phyloP scores from a whole-genome alignment of 371 early-diverging fungal species.

The Rhizopus microsporus region DNA sequence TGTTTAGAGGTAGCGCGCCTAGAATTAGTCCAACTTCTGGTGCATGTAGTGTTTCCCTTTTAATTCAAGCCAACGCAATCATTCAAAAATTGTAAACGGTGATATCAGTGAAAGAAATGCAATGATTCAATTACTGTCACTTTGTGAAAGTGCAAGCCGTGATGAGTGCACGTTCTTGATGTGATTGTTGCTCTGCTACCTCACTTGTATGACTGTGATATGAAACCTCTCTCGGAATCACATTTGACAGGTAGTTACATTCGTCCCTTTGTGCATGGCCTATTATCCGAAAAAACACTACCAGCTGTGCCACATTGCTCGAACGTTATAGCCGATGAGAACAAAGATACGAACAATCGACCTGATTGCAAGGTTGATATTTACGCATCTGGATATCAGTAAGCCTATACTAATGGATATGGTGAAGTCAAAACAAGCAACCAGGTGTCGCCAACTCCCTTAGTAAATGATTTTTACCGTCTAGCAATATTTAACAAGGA shows the following conservation, averaged over 20 bases:
- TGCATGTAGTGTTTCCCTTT: too few relatives aligned
- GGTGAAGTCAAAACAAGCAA: constrained; percentile 18
- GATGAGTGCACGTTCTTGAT: too few relatives aligned
- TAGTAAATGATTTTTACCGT: constrained; percentile 22
- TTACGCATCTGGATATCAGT: constrained; percentile 21
- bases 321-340: constrained; percentile 19
- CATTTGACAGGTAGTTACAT: constrained; percentile 27
- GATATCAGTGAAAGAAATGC: too few relatives aligned
- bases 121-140: too few relatives aligned
- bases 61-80: too few relatives aligned
- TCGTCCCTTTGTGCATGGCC: constrained; percentile 16
- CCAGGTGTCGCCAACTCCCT: constrained; percentile 15
- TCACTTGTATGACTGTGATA: constrained; percentile 23
- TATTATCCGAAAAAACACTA: constrained; percentile 20
- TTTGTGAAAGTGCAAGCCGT: too few relatives aligned
- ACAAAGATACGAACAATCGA: constrained; percentile 18
- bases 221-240: constrained; percentile 27
- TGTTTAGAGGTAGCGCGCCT: too few relatives aligned
- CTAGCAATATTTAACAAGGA: constrained; percentile 17
- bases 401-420: constrained; percentile 19
- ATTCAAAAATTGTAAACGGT: too few relatives aligned
- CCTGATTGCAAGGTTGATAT: constrained; percentile 23
- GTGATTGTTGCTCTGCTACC: background rate
- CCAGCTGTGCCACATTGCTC: constrained; percentile 18
- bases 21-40: too few relatives aligned